Evolutionary conservation across 2,329 filamentous ascomycete species (phyloP), one percentile per base, ranked within the genome.

Genomic region (Furcasterigmium furcatum): DNA sequence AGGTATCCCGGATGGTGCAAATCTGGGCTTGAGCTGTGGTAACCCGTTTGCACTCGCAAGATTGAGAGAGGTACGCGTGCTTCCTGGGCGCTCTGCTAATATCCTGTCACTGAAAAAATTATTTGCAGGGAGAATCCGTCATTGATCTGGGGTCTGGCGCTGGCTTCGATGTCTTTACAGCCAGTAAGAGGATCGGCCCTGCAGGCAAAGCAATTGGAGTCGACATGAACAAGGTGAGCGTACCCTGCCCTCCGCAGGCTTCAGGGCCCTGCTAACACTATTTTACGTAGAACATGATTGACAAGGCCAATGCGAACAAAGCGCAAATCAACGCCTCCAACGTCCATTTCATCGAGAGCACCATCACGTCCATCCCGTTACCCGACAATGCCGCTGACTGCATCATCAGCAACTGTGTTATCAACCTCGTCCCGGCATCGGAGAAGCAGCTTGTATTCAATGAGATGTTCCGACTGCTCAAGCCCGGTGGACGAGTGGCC

Each of bases 341-440:
- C 52, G 66, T 74, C 3, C 55, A 63, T 12, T 82, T 84, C 46
- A 52, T 82, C 46, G 60, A 79, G 47, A 64, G 68, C 3, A 56
- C 55, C 16, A 82, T 85, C 54, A 80, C 74, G 1, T 52, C 62
- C 4, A 72, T 82, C 18, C 61, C 70, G 0, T 60, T 83, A 0
- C 56, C 63, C 1, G 52, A 60, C 9, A 54, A 49, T 9, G 72
- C 56, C 14, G 74, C 70, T 16, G 70, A 83, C 59, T 76, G 75
- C 53, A 72, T 85, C 46, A 81, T 84, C 51, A 79, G 73, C 50
- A 86, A 85, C 61, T 86, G 81, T 48, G 79, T 82, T 21, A 63
- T 84, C 48, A 84, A 83, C 51, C 73, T 83, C 1, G 74, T 83
- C 1, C 78, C 77, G 0, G 57, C 62, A 9, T 46, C 49, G 0